Evolutionary conservation across 2,329 filamentous ascomycete species (phyloP).

Genomic region (Triangularia verruculosa): DNA sequence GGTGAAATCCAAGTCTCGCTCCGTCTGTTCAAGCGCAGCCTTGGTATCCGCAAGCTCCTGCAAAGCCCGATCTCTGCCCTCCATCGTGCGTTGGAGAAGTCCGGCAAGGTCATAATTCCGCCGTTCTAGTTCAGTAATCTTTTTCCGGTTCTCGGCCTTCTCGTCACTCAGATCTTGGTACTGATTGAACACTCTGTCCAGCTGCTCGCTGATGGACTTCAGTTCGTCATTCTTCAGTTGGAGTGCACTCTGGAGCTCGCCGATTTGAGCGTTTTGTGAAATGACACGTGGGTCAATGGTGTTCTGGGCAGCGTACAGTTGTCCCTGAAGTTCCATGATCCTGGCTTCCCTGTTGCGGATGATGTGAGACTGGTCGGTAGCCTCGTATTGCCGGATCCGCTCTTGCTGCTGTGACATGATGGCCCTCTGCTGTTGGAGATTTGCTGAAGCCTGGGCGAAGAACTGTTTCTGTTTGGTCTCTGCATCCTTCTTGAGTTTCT

Average conservation of each 20-base stretch:
- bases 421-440: not conserved
- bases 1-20: not conserved
- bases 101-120: no score
- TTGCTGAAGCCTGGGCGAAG: no score
- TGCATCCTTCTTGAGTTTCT: not conserved
- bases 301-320: not conserved
- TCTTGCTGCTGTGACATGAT: not conserved
- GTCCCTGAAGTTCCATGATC: not conserved
- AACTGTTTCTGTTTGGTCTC: not conserved
- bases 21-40: not conserved
- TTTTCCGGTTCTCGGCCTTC: not conserved
- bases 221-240: not conserved
- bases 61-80: not conserved
- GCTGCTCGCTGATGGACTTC: not conserved
- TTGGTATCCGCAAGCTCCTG: not conserved
- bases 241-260: not conserved
- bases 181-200: not conserved
- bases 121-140: not conserved
- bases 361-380: not conserved
- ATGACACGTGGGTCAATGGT: not conserved
- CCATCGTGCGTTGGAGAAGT: no score
- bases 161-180: not conserved
- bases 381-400: no score
- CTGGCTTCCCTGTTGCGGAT: not conserved
- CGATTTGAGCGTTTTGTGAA: not conserved